phyloP scores from a whole-genome alignment of 805 yeast genomes.

The Candida boleticola region DNA sequence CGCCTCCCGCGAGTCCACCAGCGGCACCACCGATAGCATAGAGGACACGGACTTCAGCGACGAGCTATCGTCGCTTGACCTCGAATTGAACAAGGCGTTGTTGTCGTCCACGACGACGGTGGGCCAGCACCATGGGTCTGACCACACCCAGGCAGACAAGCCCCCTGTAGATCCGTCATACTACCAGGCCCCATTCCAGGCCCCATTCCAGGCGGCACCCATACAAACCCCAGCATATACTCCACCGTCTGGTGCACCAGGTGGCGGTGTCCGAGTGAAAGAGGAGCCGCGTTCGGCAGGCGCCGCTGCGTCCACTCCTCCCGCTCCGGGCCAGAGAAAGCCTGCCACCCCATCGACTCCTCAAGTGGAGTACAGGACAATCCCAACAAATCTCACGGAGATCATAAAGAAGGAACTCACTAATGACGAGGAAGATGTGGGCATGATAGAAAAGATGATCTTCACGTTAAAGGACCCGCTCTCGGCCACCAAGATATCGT shows the following conservation, averaged over 20 bases:
- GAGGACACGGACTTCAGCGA: slow-evolving; percentile 5
- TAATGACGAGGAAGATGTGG: slow-evolving; percentile 22
- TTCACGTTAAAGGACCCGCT: slow-evolving; percentile 41
- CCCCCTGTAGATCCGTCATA: neutral
- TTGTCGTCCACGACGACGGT: slow-evolving; percentile 5
- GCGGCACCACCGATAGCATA: neutral
- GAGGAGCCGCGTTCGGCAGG: neutral
- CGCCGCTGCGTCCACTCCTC: too few relatives aligned
- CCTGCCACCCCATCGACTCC: neutral
- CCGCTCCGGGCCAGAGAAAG: too few relatives aligned
- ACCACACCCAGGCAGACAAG: neutral
- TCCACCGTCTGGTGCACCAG: neutral
- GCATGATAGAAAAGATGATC: slow-evolving; percentile 33
- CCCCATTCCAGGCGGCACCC: neutral
- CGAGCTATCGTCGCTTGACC: slow-evolving; percentile 17
- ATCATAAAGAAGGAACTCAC: slow-evolving; percentile 2
- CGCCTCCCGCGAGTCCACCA: neutral
- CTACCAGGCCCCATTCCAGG: neutral
- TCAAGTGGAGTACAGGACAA: slow-evolving; percentile 1
- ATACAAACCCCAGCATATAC: neutral
- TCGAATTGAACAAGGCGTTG: slow-evolving; percentile 16
- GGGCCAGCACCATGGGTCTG: neutral
- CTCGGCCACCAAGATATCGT: slow-evolving; percentile 33
- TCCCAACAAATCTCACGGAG: slow-evolving; percentile 2
- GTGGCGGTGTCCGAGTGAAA: neutral